Percentiles rank a stretch among this genome's conserved stretches.
These are phyloP conservation scores for Trametes elegans DNA, from an alignment of 768 basidiomycete species.

Conservation along the genomic window DNA sequence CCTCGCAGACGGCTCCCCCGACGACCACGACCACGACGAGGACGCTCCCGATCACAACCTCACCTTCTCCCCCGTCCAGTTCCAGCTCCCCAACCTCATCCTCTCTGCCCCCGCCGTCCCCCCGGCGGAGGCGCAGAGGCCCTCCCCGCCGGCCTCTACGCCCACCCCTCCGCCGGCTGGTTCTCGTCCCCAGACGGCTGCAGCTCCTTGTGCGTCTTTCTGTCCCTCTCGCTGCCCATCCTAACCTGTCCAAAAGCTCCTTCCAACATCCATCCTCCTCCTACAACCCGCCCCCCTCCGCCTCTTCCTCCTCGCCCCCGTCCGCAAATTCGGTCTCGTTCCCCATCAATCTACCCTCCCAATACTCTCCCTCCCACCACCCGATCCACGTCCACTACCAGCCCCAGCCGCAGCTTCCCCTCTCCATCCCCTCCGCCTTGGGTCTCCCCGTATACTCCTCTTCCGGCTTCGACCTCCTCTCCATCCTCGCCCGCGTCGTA, in stretches of 20 bases:
- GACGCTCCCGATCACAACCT: slow-evolving; percentile 20
- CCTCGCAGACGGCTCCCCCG: slow-evolving; percentile 14
- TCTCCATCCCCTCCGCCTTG: slow-evolving; percentile 25
- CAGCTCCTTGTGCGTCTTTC: slow-evolving; percentile 16
- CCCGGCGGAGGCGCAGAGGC: slow-evolving; percentile 76
- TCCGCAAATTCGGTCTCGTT: not conserved
- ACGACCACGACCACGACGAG: slow-evolving; percentile 10
- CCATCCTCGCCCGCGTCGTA: slow-evolving; percentile 75
- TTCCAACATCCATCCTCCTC: not conserved
- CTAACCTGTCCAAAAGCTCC: not conserved
- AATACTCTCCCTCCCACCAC: slow-evolving; percentile 1
- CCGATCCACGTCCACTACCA: not conserved
- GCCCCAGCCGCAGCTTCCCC: slow-evolving; percentile 12
- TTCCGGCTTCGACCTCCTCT: slow-evolving; percentile 88
- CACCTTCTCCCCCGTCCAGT: slow-evolving; percentile 36
- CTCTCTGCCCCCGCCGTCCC: slow-evolving; percentile 60
- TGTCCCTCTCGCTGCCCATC: not conserved
- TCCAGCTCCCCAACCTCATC: slow-evolving; percentile 70
- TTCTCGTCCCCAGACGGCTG: slow-evolving; percentile 35
- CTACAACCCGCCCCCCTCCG: not conserved
- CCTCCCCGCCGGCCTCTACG: slow-evolving; percentile 45
- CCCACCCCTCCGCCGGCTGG: slow-evolving; percentile 40
- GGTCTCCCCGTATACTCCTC: slow-evolving; percentile 76
- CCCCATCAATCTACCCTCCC: not conserved
- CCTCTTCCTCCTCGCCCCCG: slow-evolving; percentile 6